Evolutionary conservation across 78 protist genomes (phyloP).

Genomic region (Bodo saltans): DNA sequence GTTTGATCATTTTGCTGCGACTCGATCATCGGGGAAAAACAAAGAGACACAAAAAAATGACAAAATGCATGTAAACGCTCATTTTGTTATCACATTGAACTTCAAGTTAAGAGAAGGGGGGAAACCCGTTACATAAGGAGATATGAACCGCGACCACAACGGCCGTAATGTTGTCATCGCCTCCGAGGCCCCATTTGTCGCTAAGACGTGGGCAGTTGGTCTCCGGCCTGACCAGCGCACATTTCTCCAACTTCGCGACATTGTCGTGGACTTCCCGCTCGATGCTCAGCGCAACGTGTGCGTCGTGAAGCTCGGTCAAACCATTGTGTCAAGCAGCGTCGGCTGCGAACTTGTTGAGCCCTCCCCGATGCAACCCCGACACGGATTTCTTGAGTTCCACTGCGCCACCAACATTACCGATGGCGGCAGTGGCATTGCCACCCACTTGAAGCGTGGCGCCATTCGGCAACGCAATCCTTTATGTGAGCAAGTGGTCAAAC

Average conservation of each 20-base stretch:
- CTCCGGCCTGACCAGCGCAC: neutral
- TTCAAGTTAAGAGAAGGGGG: neutral
- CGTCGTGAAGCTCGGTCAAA: conserved; percentile 51
- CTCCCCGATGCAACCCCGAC: conserved; percentile 65
- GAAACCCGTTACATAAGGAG: too few relatives aligned
- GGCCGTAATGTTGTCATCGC: neutral
- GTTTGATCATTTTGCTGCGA: too few relatives aligned
- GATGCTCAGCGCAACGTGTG: too few relatives aligned
- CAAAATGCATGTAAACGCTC: too few relatives aligned
- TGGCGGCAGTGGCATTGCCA: neutral
- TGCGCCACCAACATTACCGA: conserved; percentile 61
- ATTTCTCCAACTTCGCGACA: neutral
- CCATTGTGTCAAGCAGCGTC: conserved; percentile 54
- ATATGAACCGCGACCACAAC: too few relatives aligned
- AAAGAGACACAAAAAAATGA: too few relatives aligned
- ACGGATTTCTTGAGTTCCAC: conserved; percentile 66
- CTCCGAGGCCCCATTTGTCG: neutral
- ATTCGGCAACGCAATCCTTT: neutral
- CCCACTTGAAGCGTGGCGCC: neutral
- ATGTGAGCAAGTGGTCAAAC: conserved; percentile 46
- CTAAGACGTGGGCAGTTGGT: neutral
- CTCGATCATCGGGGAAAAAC: too few relatives aligned
- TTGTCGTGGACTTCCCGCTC: neutral
- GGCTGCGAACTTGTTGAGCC: conserved; percentile 69
- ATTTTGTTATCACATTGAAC: too few relatives aligned